Conservation (phyloP, 192 early-diverging fungal genomes). For the Gaertneriomyces sp. region DNA sequence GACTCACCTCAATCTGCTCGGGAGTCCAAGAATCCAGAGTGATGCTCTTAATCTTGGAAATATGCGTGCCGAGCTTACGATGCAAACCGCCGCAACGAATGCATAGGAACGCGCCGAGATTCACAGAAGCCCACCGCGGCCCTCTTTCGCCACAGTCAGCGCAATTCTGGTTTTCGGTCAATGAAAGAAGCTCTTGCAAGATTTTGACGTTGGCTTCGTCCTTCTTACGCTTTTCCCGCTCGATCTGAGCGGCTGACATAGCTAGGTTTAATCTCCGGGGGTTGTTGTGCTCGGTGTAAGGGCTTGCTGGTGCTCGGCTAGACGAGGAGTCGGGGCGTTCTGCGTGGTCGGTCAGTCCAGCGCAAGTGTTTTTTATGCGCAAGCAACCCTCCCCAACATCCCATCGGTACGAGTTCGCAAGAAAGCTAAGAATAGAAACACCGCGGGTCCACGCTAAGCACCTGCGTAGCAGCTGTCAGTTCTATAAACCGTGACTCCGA, state of each 20-base stretch:
- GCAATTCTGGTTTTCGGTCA: conserved; percentile 46
- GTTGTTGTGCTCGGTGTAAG: too few species aligned
- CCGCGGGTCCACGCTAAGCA: too few species aligned
- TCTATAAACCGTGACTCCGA: too few species aligned
- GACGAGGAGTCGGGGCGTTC: too few species aligned
- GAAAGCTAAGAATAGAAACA: too few species aligned
- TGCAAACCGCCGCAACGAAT: conserved; percentile 53
- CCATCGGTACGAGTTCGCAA: too few species aligned
- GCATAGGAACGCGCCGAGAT: conserved; percentile 46
- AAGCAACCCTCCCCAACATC: too few species aligned
- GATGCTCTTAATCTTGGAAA: conserved; percentile 88
- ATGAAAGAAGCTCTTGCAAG: conserved; percentile 33
- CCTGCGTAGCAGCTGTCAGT: too few species aligned
- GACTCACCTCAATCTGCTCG: conserved; percentile 74
- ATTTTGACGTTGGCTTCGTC: conserved; percentile 36
- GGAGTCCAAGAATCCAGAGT: conserved; percentile 86
- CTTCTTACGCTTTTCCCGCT: conserved; percentile 31
- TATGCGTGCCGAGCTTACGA: conserved; percentile 76
- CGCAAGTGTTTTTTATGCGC: too few species aligned
- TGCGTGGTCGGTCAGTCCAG: too few species aligned
- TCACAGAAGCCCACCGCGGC: conserved; percentile 45
- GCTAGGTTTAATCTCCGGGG: too few species aligned
- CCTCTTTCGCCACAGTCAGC: conserved; percentile 44
- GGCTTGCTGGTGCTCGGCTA: too few species aligned
- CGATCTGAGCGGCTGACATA: conserved; percentile 1